A percentile compares a stretch with the other conserved stretches of the same genome.
Conservation (phyloP, 202 grass and related monocot species). For the Digitaria exilis region DNA sequence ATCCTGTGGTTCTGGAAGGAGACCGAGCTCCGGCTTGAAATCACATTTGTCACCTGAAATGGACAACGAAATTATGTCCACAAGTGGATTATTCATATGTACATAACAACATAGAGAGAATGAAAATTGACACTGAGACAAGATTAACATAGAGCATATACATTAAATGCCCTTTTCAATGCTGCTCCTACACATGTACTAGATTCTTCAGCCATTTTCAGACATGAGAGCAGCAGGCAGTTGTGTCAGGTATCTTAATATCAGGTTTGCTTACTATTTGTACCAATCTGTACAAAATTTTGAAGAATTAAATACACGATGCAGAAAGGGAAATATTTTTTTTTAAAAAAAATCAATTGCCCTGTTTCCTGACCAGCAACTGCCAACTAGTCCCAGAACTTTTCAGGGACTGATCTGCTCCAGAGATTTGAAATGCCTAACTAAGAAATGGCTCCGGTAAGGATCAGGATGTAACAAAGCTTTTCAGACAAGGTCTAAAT, state of each 20-base stretch:
- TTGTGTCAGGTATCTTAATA: background rate
- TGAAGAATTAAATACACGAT: background rate
- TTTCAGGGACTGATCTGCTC: background rate
- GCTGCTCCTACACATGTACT: background rate
- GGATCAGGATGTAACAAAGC: constrained; percentile 19
- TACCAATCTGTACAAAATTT: background rate
- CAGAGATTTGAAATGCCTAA: constrained; percentile 21
- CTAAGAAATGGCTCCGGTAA: background rate
- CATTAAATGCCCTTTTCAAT: background rate
- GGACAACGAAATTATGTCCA: constrained; percentile 22
- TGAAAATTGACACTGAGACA: background rate
- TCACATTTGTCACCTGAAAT: constrained; percentile 62
- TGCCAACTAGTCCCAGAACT: background rate
- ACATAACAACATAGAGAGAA: background rate
- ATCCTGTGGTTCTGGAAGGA: constrained; percentile 63
- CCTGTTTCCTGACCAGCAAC: constrained; percentile 4
- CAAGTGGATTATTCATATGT: constrained; percentile 35
- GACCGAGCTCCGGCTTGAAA: constrained; percentile 49
- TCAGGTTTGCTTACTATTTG: background rate
- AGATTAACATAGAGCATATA: background rate
- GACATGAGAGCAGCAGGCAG: background rate
- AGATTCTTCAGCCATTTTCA: background rate
- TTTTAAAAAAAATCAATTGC: background rate
- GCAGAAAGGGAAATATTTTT: background rate
- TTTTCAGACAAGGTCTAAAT: constrained; percentile 1